These are phyloP conservation scores for Dendrobium nobile DNA, from an alignment of 106 monocot species.

Conservation along the genomic window DNA sequence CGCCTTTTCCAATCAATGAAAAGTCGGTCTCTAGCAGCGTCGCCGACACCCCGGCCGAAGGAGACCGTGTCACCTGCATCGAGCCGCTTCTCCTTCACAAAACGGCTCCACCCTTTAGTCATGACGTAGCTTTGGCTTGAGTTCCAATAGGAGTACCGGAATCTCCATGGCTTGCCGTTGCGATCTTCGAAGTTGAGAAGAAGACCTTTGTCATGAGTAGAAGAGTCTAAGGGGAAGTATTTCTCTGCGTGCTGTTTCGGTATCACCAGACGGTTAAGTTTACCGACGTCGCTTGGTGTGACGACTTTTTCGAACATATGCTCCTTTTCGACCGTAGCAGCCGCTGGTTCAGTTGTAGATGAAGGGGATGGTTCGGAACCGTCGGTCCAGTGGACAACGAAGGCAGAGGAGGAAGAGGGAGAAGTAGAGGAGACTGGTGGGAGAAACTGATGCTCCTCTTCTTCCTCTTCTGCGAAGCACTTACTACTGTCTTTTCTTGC, in stretches of 20 bases:
- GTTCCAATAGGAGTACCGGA: conserved; percentile 99
- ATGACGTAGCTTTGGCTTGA: conserved; percentile 98
- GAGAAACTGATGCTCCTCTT: neutral
- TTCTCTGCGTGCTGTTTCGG: conserved; percentile 95
- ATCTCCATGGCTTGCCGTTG: conserved; percentile 74
- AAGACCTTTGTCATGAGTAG: conserved; percentile 60
- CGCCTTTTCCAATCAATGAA: conserved; percentile 86
- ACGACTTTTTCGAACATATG: conserved; percentile 97
- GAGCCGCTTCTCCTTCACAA: conserved; percentile 91
- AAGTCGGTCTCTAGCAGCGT: conserved; percentile 33
- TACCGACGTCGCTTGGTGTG: conserved; percentile 91
- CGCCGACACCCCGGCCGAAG: conserved; percentile 63
- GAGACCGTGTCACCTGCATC: conserved; percentile 88
- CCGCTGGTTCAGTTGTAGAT: neutral
- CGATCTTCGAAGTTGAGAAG: conserved; percentile 84
- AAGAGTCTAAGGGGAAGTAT: conserved; percentile 68
- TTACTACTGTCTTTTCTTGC: neutral
- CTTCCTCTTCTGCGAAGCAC: neutral
- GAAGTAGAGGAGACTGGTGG: neutral
- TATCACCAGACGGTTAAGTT: conserved; percentile 89
- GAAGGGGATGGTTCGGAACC: neutral
- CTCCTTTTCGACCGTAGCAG: conserved; percentile 47
- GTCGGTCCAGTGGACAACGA: neutral
- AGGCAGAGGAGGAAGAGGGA: neutral
- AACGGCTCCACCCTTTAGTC: conserved; percentile 96